Percentiles rank a stretch among this genome's conserved stretches.
Conservation (phyloP, 345 rosid genomes). For the Eucalyptus albens region DNA sequence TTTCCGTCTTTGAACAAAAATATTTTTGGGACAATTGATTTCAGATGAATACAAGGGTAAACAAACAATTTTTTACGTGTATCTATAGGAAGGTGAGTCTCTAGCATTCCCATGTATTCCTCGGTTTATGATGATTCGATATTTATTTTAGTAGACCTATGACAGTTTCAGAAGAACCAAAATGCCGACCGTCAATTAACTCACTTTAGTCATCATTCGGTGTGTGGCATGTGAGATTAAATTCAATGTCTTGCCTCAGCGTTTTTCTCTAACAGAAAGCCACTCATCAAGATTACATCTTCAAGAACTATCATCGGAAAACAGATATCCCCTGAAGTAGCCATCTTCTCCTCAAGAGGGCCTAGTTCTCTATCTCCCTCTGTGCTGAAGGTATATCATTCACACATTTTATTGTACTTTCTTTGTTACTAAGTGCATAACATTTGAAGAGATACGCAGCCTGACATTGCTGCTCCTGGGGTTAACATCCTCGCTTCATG, state of each 20-base stretch:
- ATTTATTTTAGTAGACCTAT: neutral
- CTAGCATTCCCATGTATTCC: neutral
- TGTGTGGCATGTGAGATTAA: neutral
- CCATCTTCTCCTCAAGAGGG: constrained; percentile 46
- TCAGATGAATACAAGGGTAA: neutral
- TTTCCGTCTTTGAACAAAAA: neutral
- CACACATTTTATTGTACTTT: neutral
- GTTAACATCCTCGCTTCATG: constrained; percentile 46
- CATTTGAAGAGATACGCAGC: constrained; percentile 10
- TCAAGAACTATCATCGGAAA: constrained; percentile 23
- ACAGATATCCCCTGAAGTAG: constrained; percentile 39
- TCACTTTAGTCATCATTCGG: neutral
- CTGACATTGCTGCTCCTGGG: constrained; percentile 60
- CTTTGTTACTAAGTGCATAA: neutral
- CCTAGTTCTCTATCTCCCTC: constrained; percentile 46
- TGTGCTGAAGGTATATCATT: constrained; percentile 26
- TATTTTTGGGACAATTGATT: neutral
- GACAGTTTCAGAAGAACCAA: neutral
- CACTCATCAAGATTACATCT: constrained; percentile 24
- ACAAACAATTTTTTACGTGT: neutral
- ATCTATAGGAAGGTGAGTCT: neutral
- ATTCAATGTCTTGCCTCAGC: neutral
- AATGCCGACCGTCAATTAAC: neutral
- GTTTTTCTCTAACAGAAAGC: constrained; percentile 10
- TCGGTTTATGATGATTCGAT: neutral